Base-by-base conservation (phyloP, 2,329 filamentous ascomycete species). In the Fusarium goolgardi region DNA sequence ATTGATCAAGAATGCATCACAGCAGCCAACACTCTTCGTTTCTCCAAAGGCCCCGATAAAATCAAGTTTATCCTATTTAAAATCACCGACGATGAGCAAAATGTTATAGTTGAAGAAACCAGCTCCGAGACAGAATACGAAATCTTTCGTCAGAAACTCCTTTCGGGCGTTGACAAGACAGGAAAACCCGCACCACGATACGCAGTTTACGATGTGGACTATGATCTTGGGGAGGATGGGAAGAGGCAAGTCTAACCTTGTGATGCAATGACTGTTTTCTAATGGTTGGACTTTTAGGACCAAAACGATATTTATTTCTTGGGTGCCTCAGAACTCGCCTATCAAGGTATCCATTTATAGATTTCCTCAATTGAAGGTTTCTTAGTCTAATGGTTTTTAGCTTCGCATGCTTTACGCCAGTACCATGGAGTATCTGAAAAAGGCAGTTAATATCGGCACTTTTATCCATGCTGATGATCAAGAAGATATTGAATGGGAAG, bases 401-500 rank as follows among this genome's bases (percentile, higher is more conserved):
- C 55, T 66, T 32, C 69, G 69, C 11, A 71, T 67, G 68, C 43
- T 71, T 9, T 67, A 71, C n/a, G 68, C 69, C 13, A 71, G 59
- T 18, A 71, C 68, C 1, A 64, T 63, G 53, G 68, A 71, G n/a
- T 44, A 67, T n/a, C 12, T 71, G n/a, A 71, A 69, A 20, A 69
- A 35, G 6, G 57, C 65, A 16, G 31, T 71, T 5, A 69, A 69
- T 4, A 39, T 71, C 9, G 55, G 65, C 1, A 25, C 50, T 11
- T 71, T 63, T 10, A 65, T 69, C 4, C 68, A 71, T 21, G 69
- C 68, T 5, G 69, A 61, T 27, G 40, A 44, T 18, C 45, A 45
- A 2, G 65, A 65, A 4, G 68, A 69, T 1, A 46, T 71, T n/a
- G 59, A 67, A 8, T 67, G 59, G 63, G 51, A 37, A 2, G 49